Evolutionary conservation across 2,329 filamentous ascomycete species (phyloP), one percentile per base, ranked within the genome.

Genomic region (Ophiostoma populinum): DNA sequence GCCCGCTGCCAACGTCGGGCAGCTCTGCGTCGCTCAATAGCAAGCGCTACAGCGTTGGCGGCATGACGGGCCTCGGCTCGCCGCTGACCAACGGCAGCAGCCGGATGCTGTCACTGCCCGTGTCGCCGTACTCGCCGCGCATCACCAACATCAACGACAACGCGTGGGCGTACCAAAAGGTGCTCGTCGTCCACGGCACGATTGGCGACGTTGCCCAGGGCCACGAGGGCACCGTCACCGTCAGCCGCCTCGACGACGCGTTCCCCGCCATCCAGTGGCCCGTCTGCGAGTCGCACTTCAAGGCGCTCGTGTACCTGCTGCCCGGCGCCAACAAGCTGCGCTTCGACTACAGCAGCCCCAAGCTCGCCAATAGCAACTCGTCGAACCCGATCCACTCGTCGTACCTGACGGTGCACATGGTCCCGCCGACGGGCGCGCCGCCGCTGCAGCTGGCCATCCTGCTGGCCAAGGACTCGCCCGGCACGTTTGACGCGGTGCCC

Each of bases 131-230:
- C 56, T 80, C 83, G 20, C 86, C 87, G 17, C 72, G 73, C 46
- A 70, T 94, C 25, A 59, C 76, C 28, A 93, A 86, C 22, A 63
- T 93, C 25, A 63, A 71, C 8, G 82, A 93, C 44, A 80, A 79
- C 45, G 75, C 81, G 39, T 92, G 83, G 80, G 85, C 92, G 15
- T 82, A 92, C 50, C 85, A 94, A 61, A 94, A 93, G 52, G 70
- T 92, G 7, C 63, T 94, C 15, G 67, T 90, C 17, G 65, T 94
- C 31, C 73, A 77, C 47, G 87, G 87, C 34, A 75, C 80, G 32
- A 77, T 92, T 45, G 83, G 80, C 39, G 81, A 92, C 43, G 62
- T 73, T 18, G 58, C 64, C 22, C 65, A 73, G 50, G 62, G 71
- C 35, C 56, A 92, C 40, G 83, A 93, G 50, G 90, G 90, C 44